Conservation (phyloP, 2,329 filamentous ascomycete species). For the Zymoseptoria crescenta region DNA sequence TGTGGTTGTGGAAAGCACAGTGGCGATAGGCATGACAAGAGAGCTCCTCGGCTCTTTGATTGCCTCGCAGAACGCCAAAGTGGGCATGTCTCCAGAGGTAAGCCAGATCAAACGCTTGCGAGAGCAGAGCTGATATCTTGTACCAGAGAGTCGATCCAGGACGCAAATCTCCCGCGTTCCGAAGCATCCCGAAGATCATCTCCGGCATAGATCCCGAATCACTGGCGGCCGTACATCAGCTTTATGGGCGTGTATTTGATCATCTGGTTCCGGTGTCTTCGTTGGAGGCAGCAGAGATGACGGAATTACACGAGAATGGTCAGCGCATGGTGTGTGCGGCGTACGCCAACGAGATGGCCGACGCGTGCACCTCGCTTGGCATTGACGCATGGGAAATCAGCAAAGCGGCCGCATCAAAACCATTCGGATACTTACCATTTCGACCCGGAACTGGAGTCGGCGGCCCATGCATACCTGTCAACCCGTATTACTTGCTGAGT, state of each 20-base stretch:
- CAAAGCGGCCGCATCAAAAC: slow-evolving; percentile 2
- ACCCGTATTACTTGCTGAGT: slow-evolving; percentile 46
- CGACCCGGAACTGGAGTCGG: slow-evolving; percentile 45
- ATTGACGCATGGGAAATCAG: slow-evolving; percentile 16
- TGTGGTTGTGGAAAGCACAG: slow-evolving; percentile 6
- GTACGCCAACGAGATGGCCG: slow-evolving; percentile 18
- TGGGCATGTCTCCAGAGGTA: slow-evolving; percentile 9
- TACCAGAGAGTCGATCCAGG: slow-evolving; percentile 5
- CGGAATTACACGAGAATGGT: slow-evolving; percentile 9
- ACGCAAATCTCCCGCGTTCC: slow-evolving; percentile 2
- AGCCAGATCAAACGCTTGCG: neutral
- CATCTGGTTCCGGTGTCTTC: slow-evolving; percentile 3
- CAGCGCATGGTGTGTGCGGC: slow-evolving; percentile 18
- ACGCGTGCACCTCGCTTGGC: slow-evolving; percentile 7
- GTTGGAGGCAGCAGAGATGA: slow-evolving; percentile 9
- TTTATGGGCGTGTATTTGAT: slow-evolving; percentile 6
- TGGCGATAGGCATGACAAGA: slow-evolving; percentile 8
- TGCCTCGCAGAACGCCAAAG: neutral
- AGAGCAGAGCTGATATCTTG: neutral
- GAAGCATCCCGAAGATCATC: slow-evolving; percentile 7
- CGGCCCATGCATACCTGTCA: slow-evolving; percentile 51
- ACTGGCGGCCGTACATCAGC: neutral
- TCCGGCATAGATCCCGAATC: slow-evolving; percentile 3
- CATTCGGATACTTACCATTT: slow-evolving; percentile 46
- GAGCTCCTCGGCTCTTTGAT: slow-evolving; percentile 1